Percentiles rank a stretch among this genome's conserved stretches.
phyloP scores from a whole-genome alignment of 164 flowering plant genomes.

The Vitis rupestris region DNA sequence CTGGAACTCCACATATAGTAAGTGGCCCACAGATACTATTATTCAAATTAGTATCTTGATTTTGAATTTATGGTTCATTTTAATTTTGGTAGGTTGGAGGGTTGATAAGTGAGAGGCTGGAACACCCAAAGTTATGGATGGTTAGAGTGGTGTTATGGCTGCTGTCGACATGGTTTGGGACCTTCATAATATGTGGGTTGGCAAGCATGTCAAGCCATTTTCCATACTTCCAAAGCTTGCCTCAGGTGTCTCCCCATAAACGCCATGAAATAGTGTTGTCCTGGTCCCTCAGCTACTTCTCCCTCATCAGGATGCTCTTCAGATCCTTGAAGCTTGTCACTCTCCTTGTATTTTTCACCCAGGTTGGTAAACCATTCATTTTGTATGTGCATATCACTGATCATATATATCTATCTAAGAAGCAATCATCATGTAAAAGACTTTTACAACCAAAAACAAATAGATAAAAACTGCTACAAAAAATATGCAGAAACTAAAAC shows the following conservation, averaged over 20 bases:
- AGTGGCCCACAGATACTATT: constrained; percentile 1
- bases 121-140: constrained; percentile 47
- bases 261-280: constrained; percentile 49
- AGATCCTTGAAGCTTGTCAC: constrained; percentile 43
- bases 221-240: constrained; percentile 57
- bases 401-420: not conserved
- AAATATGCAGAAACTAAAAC: too few species aligned
- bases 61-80: not conserved
- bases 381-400: not conserved
- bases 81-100: constrained; percentile 45
- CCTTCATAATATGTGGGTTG: constrained; percentile 54
- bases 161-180: constrained; percentile 72
- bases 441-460: too few species aligned
- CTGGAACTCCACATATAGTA: constrained; percentile 60
- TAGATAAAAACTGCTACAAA: too few species aligned
- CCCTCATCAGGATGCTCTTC: constrained; percentile 40
- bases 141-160: constrained; percentile 43
- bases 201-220: constrained; percentile 43
- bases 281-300: constrained; percentile 48
- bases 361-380: constrained; percentile 35
- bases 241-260: constrained; percentile 30
- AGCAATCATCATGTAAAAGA: too few species aligned
- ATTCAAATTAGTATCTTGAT: not conserved
- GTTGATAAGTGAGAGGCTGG: constrained; percentile 33
- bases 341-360: constrained; percentile 59